Conservation (phyloP, 345 rosid species). For the Linum usitatissimum region DNA sequence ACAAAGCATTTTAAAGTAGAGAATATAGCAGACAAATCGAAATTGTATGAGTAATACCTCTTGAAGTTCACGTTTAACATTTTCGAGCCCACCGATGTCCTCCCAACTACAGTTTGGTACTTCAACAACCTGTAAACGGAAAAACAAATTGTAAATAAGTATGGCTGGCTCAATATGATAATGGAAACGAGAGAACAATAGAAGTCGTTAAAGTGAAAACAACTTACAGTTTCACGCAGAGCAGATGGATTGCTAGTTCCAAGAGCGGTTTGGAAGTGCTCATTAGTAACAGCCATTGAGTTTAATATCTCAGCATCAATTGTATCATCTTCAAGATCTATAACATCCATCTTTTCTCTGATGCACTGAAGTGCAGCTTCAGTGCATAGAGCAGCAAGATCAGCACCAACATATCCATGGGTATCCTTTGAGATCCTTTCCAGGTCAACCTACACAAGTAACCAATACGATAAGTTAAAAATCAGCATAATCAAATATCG, state of each 20-base stretch:
- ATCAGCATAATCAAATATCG: no score
- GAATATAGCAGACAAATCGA: neutral
- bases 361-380: neutral
- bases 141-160: no score
- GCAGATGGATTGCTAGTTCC: neutral
- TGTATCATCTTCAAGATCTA: neutral
- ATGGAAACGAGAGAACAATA: no score
- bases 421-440: neutral
- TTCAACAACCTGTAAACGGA: neutral
- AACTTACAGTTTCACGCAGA: neutral
- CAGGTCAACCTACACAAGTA: neutral
- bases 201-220: neutral
- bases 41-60: neutral
- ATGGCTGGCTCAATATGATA: neutral
- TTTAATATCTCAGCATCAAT: neutral
- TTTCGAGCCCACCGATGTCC: neutral
- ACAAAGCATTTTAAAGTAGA: neutral
- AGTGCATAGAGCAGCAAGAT: neutral
- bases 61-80: neutral
- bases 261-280: neutral
- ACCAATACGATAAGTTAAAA: no score
- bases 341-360: neutral
- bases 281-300: neutral
- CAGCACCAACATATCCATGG: neutral
- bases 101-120: neutral